These are phyloP conservation scores for Pochonia chlamydosporia DNA, from an alignment of 2,329 filamentous ascomycete genomes.

Conservation along the genomic window DNA sequence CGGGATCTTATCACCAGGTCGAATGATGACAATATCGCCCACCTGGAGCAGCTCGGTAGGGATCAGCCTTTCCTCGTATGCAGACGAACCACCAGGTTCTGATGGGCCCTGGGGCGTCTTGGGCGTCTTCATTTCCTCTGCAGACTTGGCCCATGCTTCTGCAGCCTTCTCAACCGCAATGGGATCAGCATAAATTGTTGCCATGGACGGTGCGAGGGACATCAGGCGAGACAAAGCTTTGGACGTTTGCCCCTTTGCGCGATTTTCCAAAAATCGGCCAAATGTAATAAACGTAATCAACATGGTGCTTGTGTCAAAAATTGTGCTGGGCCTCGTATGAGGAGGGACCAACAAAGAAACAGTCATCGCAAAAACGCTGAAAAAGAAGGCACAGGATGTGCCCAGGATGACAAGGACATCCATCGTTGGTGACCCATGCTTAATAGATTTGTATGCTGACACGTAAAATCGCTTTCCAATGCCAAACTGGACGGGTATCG, in stretches of 20 bases:
- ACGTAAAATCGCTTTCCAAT: conserved; percentile 91
- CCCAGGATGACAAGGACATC: conserved; percentile 92
- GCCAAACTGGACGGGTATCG: conserved; percentile 92
- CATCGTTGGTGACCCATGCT: conserved; percentile 92
- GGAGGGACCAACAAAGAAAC: conserved; percentile 72
- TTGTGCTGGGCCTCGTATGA: conserved; percentile 75
- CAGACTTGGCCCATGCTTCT: conserved; percentile 58
- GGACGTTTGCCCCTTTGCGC: conserved; percentile 92
- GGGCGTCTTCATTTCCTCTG: conserved; percentile 28
- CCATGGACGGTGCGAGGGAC: conserved; percentile 94
- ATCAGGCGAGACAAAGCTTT: conserved; percentile 89
- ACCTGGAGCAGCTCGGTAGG: conserved; percentile 93
- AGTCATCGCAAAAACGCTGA: conserved; percentile 81
- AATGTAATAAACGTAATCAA: conserved; percentile 92
- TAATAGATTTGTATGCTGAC: conserved; percentile 88
- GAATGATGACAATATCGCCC: conserved; percentile 86
- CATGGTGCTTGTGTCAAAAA: conserved; percentile 98
- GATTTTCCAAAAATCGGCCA: conserved; percentile 87
- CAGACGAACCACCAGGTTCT: conserved; percentile 42
- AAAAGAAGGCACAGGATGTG: conserved; percentile 93
- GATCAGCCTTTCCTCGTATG: conserved; percentile 77
- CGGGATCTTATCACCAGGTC: conserved; percentile 93
- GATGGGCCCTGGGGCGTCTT: conserved; percentile 31
- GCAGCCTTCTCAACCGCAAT: conserved; percentile 89
- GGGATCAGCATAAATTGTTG: conserved; percentile 90